Base-by-base conservation (phyloP, 2,329 filamentous ascomycete species). In the Neurospora sp. region DNA sequence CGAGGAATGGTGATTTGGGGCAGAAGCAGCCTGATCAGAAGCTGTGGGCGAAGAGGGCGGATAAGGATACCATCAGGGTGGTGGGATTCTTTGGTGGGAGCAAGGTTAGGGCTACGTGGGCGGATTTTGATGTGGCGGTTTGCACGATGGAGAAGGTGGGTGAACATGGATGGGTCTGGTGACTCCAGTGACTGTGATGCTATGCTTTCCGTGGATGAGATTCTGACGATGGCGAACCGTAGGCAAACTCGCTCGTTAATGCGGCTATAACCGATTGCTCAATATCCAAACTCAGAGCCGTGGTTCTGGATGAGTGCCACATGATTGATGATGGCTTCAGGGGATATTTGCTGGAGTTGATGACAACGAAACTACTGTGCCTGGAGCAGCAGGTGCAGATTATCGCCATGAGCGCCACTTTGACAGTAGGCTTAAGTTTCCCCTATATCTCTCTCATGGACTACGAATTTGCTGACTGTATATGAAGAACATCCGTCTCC, bases 301-400 rank as follows among this genome's bases (percentile, higher is more conserved):
- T 93, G 19, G 89, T 93, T 15, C 82, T 93, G 40, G 91, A 94
- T 75, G 91, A 94, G 77, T 81, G 93, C n/a, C 91, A 94, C 77
- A 93, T 94, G 90, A 84, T 93, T 65, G 89, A 92, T 74, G 91
- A 93, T 76, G 89, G 90, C 72, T 86, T 89, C 73, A 87, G 91
- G 12, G 91, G 91, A 4, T 93, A 93, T 76, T 82, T 93, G 1
- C 81, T 93, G 69, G 91, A 94, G 76, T 81, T 93, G 6, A 87
- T 92, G 79, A 88, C 89, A 5, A 91, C 90, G 3, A 93, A 93
- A 76, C 76, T 93, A 38, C 80, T 92, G n/a, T 86, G 88, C 70
- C 79, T 93, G 28, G 88, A 87, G 36, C 87, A 91, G 70, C 80
- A 83, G 33, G 83, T 92, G 19, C 91, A 93, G 76, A 88, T 93